phyloP scores from a whole-genome alignment of 2,329 filamentous ascomycete genomes.

The Leptographium radiaticola region DNA sequence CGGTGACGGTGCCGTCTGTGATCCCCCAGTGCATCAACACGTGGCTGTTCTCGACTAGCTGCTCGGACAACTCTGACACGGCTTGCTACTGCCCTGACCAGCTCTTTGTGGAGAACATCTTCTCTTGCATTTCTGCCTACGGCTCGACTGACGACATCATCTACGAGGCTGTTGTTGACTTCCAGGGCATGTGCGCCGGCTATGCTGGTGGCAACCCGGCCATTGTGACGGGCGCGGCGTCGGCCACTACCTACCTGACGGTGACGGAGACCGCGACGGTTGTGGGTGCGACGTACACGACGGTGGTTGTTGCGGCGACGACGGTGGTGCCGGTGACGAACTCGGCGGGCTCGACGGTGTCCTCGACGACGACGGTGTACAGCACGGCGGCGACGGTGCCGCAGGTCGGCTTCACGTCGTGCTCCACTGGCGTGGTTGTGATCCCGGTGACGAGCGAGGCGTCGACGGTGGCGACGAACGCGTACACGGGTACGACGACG shows the following conservation, averaged over 20 bases:
- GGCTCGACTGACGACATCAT: constrained; percentile 53
- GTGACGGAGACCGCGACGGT: constrained; percentile 29
- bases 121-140: constrained; percentile 68
- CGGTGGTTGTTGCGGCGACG: constrained; percentile 35
- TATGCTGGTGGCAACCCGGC: constrained; percentile 68
- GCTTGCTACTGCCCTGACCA: constrained; percentile 77
- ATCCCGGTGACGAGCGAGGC: constrained; percentile 3
- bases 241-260: constrained; percentile 47
- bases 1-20: constrained; percentile 40
- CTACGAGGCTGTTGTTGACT: constrained; percentile 61
- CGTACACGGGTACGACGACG: constrained; percentile 22
- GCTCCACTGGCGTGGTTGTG: constrained; percentile 19
- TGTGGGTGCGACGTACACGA: constrained; percentile 27
- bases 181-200: constrained; percentile 80
- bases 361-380: constrained; percentile 32
- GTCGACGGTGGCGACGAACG: not conserved
- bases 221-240: constrained; percentile 58
- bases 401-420: constrained; percentile 35
- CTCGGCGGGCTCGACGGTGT: constrained; percentile 29
- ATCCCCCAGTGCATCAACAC: constrained; percentile 88
- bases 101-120: constrained; percentile 66
- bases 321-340: constrained; percentile 37
- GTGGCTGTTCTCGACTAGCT: constrained; percentile 63
- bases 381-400: constrained; percentile 39
- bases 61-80: constrained; percentile 71